Evolutionary conservation across 2,329 filamentous ascomycete species (phyloP), one percentile per base, ranked within the genome.

Genomic region (Monosporascus sp.): DNA sequence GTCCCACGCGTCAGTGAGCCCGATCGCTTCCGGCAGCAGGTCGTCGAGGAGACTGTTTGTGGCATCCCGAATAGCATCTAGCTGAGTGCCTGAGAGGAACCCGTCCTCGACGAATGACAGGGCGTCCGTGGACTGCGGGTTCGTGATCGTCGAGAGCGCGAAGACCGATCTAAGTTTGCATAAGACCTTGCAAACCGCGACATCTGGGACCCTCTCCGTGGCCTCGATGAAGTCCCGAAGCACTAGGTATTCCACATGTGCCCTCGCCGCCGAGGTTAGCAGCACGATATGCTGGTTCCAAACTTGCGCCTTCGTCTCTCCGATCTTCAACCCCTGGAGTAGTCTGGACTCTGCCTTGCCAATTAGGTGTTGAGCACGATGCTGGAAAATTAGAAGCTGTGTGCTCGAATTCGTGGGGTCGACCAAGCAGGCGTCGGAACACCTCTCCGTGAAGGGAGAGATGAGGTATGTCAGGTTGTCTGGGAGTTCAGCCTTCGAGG

Each of bases 271-370:
- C 3, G 55, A 56, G 35, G 67, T 63, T 37, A 63, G 55, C 37
- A 56, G 39, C 57, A 67, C 59, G 59, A 66, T 63, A 39, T 67
- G 53, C 37, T 62, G 55, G 43, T 64, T 66, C 62, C 63, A 66
- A 1, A 61, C 62, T 20, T 64, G 52, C 3, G 49, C 51, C 17
- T 55, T 58, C 1, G 39, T 47, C 1, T 48, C 48, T 6, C 58
- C 49, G 0, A 43, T 48, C 6, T 24, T 47, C 39, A 60, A 52
- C 3, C 52, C 54, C 6, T 52, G 50, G 15, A 46, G 49, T 5
- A 57, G 45, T 11, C 22, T 38, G 14, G 43, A 25, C 22, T 38
- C 45, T 25, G 55, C 57, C 37, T 48, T 47, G 31, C 54, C 22
- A 7, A 60, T 37, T 2, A 62, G 41, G 11, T 58, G 55, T 15